Conservation (phyloP, 2,329 filamentous ascomycete species). For the Cladosporium sp. region DNA sequence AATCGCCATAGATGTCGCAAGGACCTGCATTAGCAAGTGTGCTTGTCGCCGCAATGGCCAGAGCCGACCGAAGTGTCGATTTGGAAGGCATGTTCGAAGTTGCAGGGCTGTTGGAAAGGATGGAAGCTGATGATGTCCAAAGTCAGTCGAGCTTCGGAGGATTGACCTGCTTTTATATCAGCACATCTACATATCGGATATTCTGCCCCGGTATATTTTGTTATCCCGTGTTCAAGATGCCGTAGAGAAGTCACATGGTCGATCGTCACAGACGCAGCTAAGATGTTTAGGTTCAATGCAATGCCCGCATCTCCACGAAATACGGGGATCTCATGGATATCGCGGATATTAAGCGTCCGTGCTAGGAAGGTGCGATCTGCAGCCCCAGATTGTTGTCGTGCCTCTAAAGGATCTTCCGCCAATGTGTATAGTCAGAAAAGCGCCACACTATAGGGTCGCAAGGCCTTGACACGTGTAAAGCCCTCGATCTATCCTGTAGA, state of each 20-base stretch:
- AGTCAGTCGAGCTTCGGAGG: background rate
- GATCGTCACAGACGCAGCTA: background rate
- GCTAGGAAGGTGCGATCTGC: background rate
- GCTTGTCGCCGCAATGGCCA: conserved; percentile 40
- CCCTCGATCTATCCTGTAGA: background rate
- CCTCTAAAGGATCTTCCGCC: conserved; percentile 1
- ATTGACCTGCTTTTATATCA: background rate
- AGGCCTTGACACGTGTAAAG: background rate
- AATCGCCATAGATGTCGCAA: conserved; percentile 56
- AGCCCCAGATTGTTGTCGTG: background rate
- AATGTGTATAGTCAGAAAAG: background rate
- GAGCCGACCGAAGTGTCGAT: conserved; percentile 25
- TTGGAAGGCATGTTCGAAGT: conserved; percentile 53
- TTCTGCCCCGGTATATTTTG: background rate
- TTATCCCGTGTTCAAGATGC: background rate
- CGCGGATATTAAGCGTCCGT: conserved; percentile 1
- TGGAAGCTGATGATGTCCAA: background rate
- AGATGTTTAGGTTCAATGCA: background rate
- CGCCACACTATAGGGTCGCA: background rate
- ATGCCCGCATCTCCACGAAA: background rate
- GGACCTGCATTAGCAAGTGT: conserved; percentile 49
- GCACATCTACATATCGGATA: background rate
- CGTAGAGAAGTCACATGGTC: background rate
- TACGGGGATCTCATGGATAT: background rate
- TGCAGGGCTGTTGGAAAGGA: background rate